These are phyloP conservation scores for Pelargonium citronellum DNA, from an alignment of 441 rosid genomes.

Conservation along the genomic window DNA sequence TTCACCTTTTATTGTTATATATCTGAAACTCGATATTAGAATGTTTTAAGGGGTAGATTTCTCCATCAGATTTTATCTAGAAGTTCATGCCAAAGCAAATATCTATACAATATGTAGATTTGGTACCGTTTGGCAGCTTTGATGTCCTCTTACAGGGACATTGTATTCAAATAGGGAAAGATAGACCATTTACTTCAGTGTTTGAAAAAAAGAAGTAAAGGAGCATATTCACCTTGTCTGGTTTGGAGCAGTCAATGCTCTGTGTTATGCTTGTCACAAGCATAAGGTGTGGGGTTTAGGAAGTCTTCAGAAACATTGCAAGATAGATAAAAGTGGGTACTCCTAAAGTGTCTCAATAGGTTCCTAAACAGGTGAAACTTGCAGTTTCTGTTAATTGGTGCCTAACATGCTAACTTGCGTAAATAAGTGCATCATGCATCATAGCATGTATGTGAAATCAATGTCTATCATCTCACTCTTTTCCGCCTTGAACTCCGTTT, in stretches of 20 bases:
- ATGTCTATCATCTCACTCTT: constrained; percentile 3
- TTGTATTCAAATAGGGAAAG: background rate
- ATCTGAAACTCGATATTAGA: background rate
- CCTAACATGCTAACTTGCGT: background rate
- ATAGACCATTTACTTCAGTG: background rate
- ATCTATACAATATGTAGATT: background rate
- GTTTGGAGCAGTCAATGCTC: background rate
- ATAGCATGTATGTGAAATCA: background rate
- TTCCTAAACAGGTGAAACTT: background rate
- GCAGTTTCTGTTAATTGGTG: background rate
- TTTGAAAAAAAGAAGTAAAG: background rate
- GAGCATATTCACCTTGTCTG: background rate
- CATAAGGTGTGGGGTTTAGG: background rate
- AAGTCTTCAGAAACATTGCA: background rate
- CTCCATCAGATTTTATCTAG: background rate
- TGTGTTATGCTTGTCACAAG: background rate
- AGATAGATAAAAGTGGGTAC: background rate
- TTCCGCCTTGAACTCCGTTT: constrained; percentile 7
- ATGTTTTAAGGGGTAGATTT: background rate
- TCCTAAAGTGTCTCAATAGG: background rate
- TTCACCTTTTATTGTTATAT: background rate
- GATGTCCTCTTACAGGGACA: constrained; percentile 1
- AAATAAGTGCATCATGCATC: background rate
- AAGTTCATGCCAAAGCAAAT: background rate
- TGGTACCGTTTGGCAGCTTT: constrained; percentile 3